These are phyloP conservation scores for Cephalotrichum gorgonifer DNA, from an alignment of 2,329 filamentous ascomycete species.

Conservation along the genomic window DNA sequence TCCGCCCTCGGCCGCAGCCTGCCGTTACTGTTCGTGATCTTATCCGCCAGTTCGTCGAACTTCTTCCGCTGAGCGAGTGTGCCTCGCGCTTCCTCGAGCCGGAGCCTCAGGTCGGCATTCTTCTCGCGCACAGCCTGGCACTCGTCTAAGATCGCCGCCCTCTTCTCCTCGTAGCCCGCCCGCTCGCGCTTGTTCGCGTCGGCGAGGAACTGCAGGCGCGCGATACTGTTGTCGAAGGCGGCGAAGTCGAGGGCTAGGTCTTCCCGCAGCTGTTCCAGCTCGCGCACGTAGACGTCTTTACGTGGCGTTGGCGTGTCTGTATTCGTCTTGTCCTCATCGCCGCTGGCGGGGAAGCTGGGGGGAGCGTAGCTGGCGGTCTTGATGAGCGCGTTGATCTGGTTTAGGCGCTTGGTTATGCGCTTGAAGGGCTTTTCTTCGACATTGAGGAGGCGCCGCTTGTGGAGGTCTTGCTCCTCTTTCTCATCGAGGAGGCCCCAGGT, in stretches of 20 bases:
- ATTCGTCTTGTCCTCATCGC: conserved; percentile 19
- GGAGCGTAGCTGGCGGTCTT: conserved; percentile 30
- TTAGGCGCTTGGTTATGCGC: conserved; percentile 71
- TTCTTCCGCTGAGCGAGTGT: conserved; percentile 69
- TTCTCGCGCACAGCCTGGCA: conserved; percentile 69
- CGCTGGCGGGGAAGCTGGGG: conserved; percentile 21
- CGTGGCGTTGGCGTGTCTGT: conserved; percentile 28
- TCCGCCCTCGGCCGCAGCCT: conserved; percentile 77
- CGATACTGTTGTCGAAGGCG: conserved; percentile 75
- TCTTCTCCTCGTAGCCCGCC: conserved; percentile 71
- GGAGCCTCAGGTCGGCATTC: conserved; percentile 60
- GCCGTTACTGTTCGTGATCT: conserved; percentile 65
- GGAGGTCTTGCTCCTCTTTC: conserved; percentile 70
- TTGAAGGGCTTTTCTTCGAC: conserved; percentile 91
- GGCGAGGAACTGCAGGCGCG: conserved; percentile 78
- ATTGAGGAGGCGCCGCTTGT: conserved; percentile 76
- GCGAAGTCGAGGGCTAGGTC: conserved; percentile 83
- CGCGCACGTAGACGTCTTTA: conserved; percentile 33
- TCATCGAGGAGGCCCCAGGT: conserved; percentile 62
- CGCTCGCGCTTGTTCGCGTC: conserved; percentile 77
- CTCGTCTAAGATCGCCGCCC: conserved; percentile 65
- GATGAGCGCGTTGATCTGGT: conserved; percentile 39
- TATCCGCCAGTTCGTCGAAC: conserved; percentile 81
- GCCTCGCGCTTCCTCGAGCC: conserved; percentile 66
- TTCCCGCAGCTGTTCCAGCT: conserved; percentile 62